Evolutionary conservation across 305 asterid species (phyloP).

Genomic region (Vinca major): DNA sequence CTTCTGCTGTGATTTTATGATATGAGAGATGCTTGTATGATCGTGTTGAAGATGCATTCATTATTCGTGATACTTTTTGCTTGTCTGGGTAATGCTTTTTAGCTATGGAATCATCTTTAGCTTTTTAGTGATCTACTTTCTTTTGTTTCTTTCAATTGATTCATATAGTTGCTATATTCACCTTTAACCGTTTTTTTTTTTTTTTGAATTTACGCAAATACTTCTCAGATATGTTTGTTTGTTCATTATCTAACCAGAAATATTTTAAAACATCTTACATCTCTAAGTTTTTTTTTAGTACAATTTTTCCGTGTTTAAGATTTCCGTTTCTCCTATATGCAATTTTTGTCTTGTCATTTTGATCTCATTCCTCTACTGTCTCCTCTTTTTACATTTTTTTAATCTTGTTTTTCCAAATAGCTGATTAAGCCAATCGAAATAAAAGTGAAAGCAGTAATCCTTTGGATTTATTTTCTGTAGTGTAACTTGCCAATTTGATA

Average conservation of each 20-base stretch:
- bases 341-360: not conserved
- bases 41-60: not conserved
- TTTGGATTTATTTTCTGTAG: not conserved
- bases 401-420: not conserved
- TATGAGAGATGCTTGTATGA: not conserved
- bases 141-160: not conserved
- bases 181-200: not conserved
- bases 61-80: not conserved
- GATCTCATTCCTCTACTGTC: not conserved
- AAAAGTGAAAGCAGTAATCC: not conserved
- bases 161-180: not conserved
- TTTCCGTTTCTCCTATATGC: not conserved
- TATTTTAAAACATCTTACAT: not conserved
- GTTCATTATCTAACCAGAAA: not conserved
- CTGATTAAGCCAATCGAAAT: not conserved
- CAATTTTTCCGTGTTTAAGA: not conserved
- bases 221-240: not conserved
- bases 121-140: not conserved
- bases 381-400: not conserved
- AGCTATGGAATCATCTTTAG: not conserved
- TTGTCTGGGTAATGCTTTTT: not conserved
- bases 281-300: not conserved
- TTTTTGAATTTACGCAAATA: not conserved
- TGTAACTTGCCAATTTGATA: not conserved
- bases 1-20: not conserved